Base-by-base conservation (phyloP, 495 filamentous ascomycete species). In the Daldinia decipiens region DNA sequence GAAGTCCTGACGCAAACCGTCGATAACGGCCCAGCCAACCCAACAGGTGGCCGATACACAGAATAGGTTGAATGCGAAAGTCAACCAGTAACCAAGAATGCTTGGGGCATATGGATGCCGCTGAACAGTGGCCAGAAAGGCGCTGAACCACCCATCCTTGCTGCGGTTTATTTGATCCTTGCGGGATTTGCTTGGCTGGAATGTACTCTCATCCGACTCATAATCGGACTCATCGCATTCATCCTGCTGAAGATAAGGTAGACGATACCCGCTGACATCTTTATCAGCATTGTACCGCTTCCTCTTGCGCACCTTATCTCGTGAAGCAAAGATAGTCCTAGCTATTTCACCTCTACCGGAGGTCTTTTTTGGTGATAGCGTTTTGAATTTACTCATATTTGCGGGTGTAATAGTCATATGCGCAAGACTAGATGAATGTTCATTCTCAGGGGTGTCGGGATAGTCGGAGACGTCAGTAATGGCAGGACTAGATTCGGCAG, bases 31-130 rank as follows among this genome's bases (percentile, higher is more conserved):
- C 72, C 89, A 92, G 34, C 93, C 80, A n/a, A 90, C 81, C 76
- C 90, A 94, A 19, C 95, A 82, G 9, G 88, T 82, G 9, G 88
- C 79, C 43, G 85, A 80, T 9, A 93, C 86, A 4, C 97, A 81
- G 66, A 91, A 84, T 65, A 92, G 66, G 75, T 97, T 98, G 74
- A 97, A 89, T 8, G 86, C 78, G 43, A 98, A 83, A 68, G 95
- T 92, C 12, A 93, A 81, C 86, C 94, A 99, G 78, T 87, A 91
- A 29, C 93, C 93, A 21, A 98, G 82, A 57, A 97, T 91, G 59
- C 89, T 86, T 5, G 95, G 95, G n/a, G 97, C 87, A 70, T 90
- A 87, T 0, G 94, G 94, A 75, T 97, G 92, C 43, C 86, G 86
- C 68, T 91, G 91, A 65, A 97, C 80, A 56, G 89, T 87, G 19